Percentiles rank a stretch among this genome's conserved stretches.
These are phyloP conservation scores for Suillus fuscotomentosus DNA, from an alignment of 768 basidiomycete genomes.

Conservation along the genomic window DNA sequence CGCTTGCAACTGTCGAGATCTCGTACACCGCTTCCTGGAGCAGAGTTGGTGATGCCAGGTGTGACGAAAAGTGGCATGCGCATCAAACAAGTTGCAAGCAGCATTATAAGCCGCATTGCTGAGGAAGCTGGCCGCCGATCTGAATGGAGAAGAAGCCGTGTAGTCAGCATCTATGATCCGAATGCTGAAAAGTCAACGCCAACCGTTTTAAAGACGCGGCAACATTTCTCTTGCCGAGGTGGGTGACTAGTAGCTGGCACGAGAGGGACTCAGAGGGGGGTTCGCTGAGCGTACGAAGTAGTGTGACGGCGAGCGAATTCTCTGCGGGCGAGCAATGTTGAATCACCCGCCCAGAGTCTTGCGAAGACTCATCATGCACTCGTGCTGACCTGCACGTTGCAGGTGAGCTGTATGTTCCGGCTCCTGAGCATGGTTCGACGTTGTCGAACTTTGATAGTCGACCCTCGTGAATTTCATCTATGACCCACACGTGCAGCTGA, in stretches of 20 bases:
- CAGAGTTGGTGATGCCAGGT: neutral
- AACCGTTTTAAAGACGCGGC: neutral
- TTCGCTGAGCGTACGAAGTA: neutral
- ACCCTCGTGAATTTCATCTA: neutral
- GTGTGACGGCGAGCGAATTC: neutral
- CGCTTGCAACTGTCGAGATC: no score
- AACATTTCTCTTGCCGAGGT: neutral
- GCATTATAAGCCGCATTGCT: no score
- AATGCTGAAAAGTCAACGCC: neutral
- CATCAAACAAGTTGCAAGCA: no score
- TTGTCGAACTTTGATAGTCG: neutral
- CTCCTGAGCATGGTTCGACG: neutral
- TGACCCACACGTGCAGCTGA: neutral
- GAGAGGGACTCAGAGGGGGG: neutral
- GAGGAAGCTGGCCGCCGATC: neutral
- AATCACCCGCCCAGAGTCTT: neutral
- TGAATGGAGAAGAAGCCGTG: neutral
- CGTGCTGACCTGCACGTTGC: neutral
- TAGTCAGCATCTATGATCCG: neutral
- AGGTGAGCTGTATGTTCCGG: neutral
- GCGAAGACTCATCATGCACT: neutral
- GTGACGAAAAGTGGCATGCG: no score
- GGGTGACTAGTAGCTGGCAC: neutral
- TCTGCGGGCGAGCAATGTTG: neutral
- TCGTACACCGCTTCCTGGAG: neutral